Conservation (phyloP, 164 flowering plant genomes). For the Berberis thunbergii region DNA sequence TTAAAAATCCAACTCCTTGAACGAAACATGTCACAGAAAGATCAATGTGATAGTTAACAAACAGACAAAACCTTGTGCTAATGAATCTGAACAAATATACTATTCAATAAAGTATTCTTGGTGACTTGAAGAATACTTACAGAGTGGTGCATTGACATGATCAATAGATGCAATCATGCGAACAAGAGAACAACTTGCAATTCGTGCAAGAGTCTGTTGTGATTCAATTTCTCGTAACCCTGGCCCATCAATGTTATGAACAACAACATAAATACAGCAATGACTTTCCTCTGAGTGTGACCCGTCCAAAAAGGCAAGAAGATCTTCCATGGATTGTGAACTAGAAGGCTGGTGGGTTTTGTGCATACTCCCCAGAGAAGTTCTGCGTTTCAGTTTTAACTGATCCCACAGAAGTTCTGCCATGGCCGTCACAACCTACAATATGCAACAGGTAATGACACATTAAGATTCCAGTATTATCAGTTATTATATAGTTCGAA, state of each 20-base stretch:
- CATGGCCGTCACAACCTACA: constrained; percentile 56
- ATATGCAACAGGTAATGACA: neutral
- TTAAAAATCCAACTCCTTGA: too few species aligned
- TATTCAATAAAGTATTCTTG: neutral
- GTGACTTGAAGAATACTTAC: constrained; percentile 33
- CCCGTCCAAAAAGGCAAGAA: constrained; percentile 59
- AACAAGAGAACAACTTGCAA: constrained; percentile 76
- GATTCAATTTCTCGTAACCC: constrained; percentile 80
- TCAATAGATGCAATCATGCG: constrained; percentile 85
- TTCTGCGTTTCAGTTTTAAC: constrained; percentile 34
- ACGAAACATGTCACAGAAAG: too few species aligned
- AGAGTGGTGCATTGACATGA: constrained; percentile 84
- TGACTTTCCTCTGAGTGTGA: constrained; percentile 38
- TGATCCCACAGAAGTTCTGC: constrained; percentile 77
- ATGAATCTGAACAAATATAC: too few species aligned
- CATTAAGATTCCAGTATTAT: too few species aligned
- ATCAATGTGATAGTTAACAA: too few species aligned
- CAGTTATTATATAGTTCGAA: too few species aligned
- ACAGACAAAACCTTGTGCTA: too few species aligned
- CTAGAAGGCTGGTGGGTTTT: constrained; percentile 57
- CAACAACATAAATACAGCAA: constrained; percentile 48
- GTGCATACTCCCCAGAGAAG: constrained; percentile 19
- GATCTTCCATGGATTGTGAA: constrained; percentile 72
- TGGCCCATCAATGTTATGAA: constrained; percentile 95
- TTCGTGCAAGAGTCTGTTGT: constrained; percentile 69